These are phyloP conservation scores for Plasmodium gallinaceum DNA, from an alignment of 169 alveolate species.

Conservation along the genomic window DNA sequence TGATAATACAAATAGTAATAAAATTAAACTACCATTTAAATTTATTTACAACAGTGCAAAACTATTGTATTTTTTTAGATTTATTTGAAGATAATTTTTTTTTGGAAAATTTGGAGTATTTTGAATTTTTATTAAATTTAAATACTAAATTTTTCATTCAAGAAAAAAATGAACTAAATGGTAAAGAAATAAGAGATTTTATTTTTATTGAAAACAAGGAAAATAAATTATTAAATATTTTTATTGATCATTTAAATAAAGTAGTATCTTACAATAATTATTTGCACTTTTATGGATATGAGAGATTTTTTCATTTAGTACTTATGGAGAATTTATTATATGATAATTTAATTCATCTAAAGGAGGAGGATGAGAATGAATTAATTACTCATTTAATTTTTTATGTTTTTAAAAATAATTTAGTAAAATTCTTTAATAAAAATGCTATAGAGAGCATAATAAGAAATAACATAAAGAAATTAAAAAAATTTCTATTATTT, in stretches of 20 bases:
- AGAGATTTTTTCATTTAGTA: slow-evolving; percentile 28
- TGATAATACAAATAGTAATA: slow-evolving; percentile 11
- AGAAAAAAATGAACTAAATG: not conserved
- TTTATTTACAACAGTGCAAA: slow-evolving; percentile 5
- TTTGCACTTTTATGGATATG: slow-evolving; percentile 26
- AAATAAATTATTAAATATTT: not conserved
- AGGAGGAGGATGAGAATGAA: not conserved
- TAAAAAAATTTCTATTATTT: not conserved
- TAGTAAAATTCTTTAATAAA: not conserved
- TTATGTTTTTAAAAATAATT: slow-evolving; percentile 26
- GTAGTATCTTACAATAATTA: slow-evolving; percentile 5
- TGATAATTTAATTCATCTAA: not conserved
- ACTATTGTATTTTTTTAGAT: slow-evolving; percentile 17
- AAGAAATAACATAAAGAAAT: not conserved
- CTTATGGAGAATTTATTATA: not conserved
- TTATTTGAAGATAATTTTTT: slow-evolving; percentile 51
- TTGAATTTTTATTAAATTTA: slow-evolving; percentile 11
- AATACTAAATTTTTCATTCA: not conserved
- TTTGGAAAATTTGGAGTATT: not conserved
- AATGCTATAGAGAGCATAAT: not conserved
- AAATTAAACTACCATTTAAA: slow-evolving; percentile 11
- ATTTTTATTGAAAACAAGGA: not conserved
- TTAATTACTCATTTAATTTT: slow-evolving; percentile 8
- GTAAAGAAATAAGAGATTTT: not conserved
- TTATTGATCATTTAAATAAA: slow-evolving; percentile 14